Base-by-base conservation (phyloP, 2,329 filamentous ascomycete genomes). In the Fusarium concolor region DNA sequence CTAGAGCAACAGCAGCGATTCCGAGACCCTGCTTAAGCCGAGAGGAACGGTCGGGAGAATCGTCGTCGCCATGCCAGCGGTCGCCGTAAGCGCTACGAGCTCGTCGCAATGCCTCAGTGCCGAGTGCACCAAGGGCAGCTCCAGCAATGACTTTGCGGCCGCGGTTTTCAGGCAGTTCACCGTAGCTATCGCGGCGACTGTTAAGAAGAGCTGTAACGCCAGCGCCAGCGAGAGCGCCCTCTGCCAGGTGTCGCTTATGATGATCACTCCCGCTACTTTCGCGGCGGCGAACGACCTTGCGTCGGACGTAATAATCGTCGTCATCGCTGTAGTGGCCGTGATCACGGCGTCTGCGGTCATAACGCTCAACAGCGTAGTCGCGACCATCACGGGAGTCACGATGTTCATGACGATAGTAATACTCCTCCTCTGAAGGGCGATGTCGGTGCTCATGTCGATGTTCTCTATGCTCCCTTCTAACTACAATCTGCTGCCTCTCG, bases 141-240 rank as follows among this genome's bases (percentile, higher is more conserved):
- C 88, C 88, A 5, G 87, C 85, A 17, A 88, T 71, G 31, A 89
- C 85, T 71, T 89, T 89, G 55, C 85, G 83, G 41, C 86, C 86
- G 24, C 86, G 83, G 67, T 86, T 78, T 20, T 86, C 82, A 0
- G 79, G 79, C 6, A 85, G 72, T 24, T 86, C 85, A 49, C 85
- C 84, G 4, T 84, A 78, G 55, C 80, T 81, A 50, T 83, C 82
- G 46, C 85, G 83, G 20, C 87, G 85, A 46, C 85, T 86, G 17
- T 84, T 81, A 8, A 89, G 76, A 4, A 90, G 77, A n/a, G 88
- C 88, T 12, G 86, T 85, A 10, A 88, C 77, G 47, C 88, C 88
- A 18, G 88, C 88, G 17, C 87, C 88, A 28, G 88, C 88, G 17
- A 90, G 80, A 11, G 87, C 88, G n/a, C 88, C 88, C 72, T 89